A percentile compares a stretch with the other conserved stretches of the same genome.
Evolutionary conservation across 2,329 filamentous ascomycete species (phyloP).

Genomic region (Xylaria sp.): DNA sequence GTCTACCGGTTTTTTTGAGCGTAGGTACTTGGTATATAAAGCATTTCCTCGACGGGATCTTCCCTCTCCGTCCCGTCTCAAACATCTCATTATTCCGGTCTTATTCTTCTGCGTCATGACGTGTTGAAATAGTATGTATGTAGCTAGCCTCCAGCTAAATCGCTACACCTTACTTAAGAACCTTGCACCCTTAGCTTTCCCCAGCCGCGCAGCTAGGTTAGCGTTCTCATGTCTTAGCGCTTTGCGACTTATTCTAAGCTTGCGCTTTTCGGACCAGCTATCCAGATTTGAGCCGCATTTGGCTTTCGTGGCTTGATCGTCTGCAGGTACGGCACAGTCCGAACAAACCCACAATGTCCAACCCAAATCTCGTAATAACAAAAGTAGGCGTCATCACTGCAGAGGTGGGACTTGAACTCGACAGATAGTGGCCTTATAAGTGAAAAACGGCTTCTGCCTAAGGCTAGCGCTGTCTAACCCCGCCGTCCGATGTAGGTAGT

Average conservation of each 20-base stretch:
- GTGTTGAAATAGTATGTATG: background rate
- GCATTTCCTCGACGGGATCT: background rate
- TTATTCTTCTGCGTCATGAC: background rate
- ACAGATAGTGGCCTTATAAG: no score
- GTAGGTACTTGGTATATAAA: background rate
- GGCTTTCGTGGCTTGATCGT: constrained; percentile 4
- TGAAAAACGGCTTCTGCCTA: background rate
- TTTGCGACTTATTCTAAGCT: background rate
- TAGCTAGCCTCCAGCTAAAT: background rate
- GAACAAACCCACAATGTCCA: constrained; percentile 2
- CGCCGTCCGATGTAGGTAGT: background rate
- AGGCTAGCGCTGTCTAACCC: constrained; percentile 3
- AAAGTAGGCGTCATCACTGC: background rate
- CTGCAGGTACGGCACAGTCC: constrained; percentile 1
- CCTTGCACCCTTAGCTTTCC: background rate
- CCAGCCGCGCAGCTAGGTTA: background rate
- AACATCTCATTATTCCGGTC: background rate
- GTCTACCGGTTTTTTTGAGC: background rate
- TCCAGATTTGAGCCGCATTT: background rate
- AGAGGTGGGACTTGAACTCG: background rate
- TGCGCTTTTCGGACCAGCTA: background rate
- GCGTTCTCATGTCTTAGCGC: background rate
- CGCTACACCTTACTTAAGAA: background rate
- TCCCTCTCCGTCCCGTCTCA: background rate
- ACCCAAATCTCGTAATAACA: background rate